Base-by-base conservation (phyloP, 208 protist genomes). In the Leptomonas seymouri region DNA sequence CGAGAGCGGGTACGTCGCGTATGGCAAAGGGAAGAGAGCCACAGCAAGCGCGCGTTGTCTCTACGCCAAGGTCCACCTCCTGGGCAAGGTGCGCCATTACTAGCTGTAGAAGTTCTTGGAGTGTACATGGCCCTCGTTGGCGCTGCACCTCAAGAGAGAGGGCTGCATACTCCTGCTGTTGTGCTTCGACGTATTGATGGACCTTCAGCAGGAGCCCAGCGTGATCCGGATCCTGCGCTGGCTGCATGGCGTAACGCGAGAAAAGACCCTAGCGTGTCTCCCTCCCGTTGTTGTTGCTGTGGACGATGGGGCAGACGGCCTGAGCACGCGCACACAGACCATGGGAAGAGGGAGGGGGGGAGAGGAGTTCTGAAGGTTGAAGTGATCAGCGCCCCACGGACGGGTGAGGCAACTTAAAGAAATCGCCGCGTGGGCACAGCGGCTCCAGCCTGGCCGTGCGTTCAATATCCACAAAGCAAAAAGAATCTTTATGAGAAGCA, bases 1-100 rank as follows among this genome's bases (percentile, higher is more conserved):
- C 67, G 30, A 96, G 67, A 1, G 78, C 71, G 18, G 87, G 90
- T 12, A 96, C 61, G 18, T 86, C 72, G 36, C 71, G 56, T 15
- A 93, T 28, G 6, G 82, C 65, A 49, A 96, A 93, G 0, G 87
- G 90, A 12, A 93, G 51, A 3, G 55, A 23, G 16, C 34, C 49
- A 16, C 46, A 20, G 49, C 60, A 18, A 31, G 54, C 46, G 46
- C 59, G 49, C 34, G 46, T 18, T 0, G 9, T 50, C 6, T 51
- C 39, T 1, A n/a, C 45, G 27, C 23, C 36, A 3, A 18, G 20
- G 20, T 50, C 25, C 2, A 41, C 21, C 15, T 41, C 42, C 2
- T 67, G 49, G 1, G 15, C 7, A 2, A 77, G 50, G 34, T 42
- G 15, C 11, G 44, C 11, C 58, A 71, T 41, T 20, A 71, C 64